A percentile compares a stretch with the other conserved stretches of the same genome.
These are phyloP conservation scores for Leptographium wingfieldii DNA, from an alignment of 2,329 filamentous ascomycete species.

Conservation along the genomic window DNA sequence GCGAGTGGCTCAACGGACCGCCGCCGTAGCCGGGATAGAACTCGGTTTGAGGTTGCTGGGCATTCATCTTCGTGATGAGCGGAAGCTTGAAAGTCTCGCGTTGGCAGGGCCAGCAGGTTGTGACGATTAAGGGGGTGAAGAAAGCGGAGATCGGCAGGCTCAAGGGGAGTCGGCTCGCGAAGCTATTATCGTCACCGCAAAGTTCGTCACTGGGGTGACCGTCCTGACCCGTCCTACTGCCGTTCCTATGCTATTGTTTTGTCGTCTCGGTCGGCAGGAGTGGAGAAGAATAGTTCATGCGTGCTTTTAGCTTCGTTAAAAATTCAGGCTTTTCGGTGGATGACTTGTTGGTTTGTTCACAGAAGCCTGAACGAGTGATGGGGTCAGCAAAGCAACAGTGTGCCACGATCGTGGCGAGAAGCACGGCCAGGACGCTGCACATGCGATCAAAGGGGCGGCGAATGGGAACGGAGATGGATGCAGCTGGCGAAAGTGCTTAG, in stretches of 20 bases:
- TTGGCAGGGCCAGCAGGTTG: neutral
- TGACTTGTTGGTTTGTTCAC: neutral
- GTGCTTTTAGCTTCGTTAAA: neutral
- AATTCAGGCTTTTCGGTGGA: neutral
- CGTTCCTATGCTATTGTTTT: neutral
- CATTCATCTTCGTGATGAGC: constrained; percentile 26
- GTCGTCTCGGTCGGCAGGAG: neutral
- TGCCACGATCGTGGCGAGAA: neutral
- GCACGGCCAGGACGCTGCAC: neutral
- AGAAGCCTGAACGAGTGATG: neutral
- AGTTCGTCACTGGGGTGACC: neutral
- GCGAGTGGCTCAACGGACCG: constrained; percentile 49
- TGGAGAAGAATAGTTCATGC: neutral
- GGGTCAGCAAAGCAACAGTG: neutral
- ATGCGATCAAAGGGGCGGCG: neutral
- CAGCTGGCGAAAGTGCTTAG: neutral
- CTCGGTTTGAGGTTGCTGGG: constrained; percentile 40
- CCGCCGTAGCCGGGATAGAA: constrained; percentile 59
- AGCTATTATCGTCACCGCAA: neutral
- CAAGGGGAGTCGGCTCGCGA: neutral
- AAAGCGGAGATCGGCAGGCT: neutral
- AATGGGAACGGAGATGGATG: neutral
- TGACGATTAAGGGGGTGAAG: neutral
- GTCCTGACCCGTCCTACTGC: neutral
- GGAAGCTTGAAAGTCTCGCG: neutral